Conservation (phyloP, 768 basidiomycete species). For the Sporobolomyces phaffii region DNA sequence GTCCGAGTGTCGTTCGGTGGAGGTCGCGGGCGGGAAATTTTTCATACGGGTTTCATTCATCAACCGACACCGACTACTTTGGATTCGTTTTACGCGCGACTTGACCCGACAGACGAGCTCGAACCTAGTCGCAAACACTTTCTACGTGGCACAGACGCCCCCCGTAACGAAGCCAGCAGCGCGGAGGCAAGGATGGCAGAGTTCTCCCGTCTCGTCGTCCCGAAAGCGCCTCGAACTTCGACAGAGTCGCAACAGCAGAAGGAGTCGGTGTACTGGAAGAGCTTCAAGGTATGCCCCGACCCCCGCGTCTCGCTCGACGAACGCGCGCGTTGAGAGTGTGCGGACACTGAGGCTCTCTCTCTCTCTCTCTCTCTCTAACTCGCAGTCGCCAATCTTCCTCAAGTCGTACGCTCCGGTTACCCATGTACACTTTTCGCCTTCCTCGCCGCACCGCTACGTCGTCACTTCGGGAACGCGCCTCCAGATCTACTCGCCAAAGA, state of each 20-base stretch:
- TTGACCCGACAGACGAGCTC: too few relatives aligned
- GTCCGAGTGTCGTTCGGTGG: too few relatives aligned
- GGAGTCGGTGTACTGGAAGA: slow-evolving; percentile 40
- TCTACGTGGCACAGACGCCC: too few relatives aligned
- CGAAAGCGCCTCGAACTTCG: slow-evolving; percentile 25
- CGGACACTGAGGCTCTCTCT: slow-evolving; percentile 42
- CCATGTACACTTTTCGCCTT: slow-evolving; percentile 79
- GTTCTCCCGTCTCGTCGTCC: slow-evolving; percentile 33
- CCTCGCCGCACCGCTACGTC: slow-evolving; percentile 86
- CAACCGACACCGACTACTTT: too few relatives aligned
- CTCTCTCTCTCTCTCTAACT: neutral
- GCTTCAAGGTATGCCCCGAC: slow-evolving; percentile 31
- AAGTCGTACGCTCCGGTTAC: slow-evolving; percentile 97
- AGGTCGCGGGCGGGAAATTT: too few relatives aligned
- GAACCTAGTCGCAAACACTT: too few relatives aligned
- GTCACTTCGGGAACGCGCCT: slow-evolving; percentile 90
- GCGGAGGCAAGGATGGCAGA: slow-evolving; percentile 32
- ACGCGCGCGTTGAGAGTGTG: slow-evolving; percentile 40
- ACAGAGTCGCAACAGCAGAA: slow-evolving; percentile 29
- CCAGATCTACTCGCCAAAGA: slow-evolving; percentile 91
- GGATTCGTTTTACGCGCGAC: too few relatives aligned
- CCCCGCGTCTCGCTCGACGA: neutral
- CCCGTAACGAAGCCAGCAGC: too few relatives aligned
- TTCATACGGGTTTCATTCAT: too few relatives aligned
- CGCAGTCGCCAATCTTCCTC: slow-evolving; percentile 59